Evolutionary conservation across 352 stramenopile species (phyloP), one percentile per base, ranked within the genome.

Genomic region (Pythium periplocum): DNA sequence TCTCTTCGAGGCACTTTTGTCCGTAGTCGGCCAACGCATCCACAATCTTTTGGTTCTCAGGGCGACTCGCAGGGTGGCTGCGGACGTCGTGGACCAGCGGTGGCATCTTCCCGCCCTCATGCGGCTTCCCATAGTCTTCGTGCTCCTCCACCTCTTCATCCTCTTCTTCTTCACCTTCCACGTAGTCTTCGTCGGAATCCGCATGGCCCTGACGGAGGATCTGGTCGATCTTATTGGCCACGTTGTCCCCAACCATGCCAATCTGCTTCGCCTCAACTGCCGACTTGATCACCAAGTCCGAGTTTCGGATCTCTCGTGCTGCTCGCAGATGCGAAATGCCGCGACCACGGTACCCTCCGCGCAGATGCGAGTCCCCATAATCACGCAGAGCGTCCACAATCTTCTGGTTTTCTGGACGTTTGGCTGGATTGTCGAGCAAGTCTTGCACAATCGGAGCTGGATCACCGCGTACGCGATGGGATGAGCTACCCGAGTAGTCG

Each of bases 241-340:
- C 69, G 2, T 63, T 48, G 31, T 68, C 49, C 38, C 82, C 82
- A 1, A 92, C 77, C 68, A 87, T 84, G 8, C 53, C 64, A 30
- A 92, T 78, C 48, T 78, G 66, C 36, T 69, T 59, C 0, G 82
- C 82, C 47, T 89, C 73, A 8, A 55, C 52, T 1, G 71, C 69
- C 12, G 69, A 78, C 55, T 65, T 83, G 43, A 92, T 71, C 32
- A 73, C 51, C 6, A 61, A 55, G 11, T 90, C 64, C 1, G 76
- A 68, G 50, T 84, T 55, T 3, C 82, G 74, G 46, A 92, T 92
- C 34, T 59, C 44, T 60, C 69, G 56, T 1, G 82, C 78, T 6
- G 78, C 76, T n/a, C 78, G 77, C 55, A 92, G 61, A 26, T 90
- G 79, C 43, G 82, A 90, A 31, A 92, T 90, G 1, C 82, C 78